phyloP scores from a whole-genome alignment of 495 filamentous ascomycete species.

The Penicillium daleae region DNA sequence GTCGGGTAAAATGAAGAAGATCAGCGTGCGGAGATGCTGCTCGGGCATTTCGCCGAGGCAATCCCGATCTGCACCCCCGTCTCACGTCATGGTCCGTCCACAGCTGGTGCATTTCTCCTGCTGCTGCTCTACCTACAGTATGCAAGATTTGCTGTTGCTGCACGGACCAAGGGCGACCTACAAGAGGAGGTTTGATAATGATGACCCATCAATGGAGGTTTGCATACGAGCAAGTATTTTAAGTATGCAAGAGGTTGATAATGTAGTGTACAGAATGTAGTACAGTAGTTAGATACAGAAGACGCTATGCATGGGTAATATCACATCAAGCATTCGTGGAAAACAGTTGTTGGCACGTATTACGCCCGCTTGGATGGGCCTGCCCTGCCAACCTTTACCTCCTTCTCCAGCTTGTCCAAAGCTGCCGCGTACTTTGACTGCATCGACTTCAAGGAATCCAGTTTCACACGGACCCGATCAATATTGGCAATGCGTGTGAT shows the following conservation, averaged over 20 bases:
- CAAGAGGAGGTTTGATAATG: not conserved
- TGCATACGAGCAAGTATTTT: not conserved
- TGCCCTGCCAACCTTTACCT: slow-evolving; percentile 33
- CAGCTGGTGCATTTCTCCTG: not conserved
- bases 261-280: not conserved
- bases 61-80: not conserved
- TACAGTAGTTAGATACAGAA: not conserved
- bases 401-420: slow-evolving; percentile 52
- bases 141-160: not conserved
- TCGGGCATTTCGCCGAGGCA: slow-evolving; percentile 16
- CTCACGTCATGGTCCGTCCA: not conserved
- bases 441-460: slow-evolving; percentile 48
- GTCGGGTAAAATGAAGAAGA: slow-evolving; percentile 13
- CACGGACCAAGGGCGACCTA: not conserved
- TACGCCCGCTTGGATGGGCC: not conserved
- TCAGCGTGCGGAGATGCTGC: slow-evolving; percentile 19
- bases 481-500: slow-evolving; percentile 47
- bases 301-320: slow-evolving; percentile 9
- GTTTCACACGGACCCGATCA: slow-evolving; percentile 49
- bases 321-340: slow-evolving; percentile 3
- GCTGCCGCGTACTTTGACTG: slow-evolving; percentile 64
- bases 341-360: not conserved
- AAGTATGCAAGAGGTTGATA: not conserved
- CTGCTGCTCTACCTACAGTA: not conserved
- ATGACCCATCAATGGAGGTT: not conserved